Evolutionary conservation across 2,329 filamentous ascomycete species (phyloP), one percentile per base, ranked within the genome.

Genomic region (Neophaeococcomyces mojaviensis): DNA sequence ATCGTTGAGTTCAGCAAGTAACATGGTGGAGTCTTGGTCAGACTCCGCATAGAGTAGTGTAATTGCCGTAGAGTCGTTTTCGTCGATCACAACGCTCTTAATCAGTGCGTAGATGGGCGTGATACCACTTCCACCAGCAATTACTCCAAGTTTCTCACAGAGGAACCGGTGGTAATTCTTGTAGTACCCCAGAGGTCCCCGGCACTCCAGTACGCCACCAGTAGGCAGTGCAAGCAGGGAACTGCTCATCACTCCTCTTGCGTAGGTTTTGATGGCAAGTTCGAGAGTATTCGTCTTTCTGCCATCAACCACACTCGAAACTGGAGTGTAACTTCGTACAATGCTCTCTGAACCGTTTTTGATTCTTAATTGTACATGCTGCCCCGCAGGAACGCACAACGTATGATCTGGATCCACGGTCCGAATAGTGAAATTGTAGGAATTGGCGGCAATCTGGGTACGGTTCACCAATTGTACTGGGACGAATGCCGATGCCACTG

Each of bases 71-170:
- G 65, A 67, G 50, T 83, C 80, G 5, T 61, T 63, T n/a, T 72
- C 65, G 44, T 82, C 74, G 55, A 81, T 78, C 55, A 77, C 79
- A 46, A 82, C 79, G 35, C 77, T 77, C 3, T 78, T 73, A 55
- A 82, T 80, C 5, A 83, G 61, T 56, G 82, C 78, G 58, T 70
- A 78, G 72, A 79, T 76, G 2, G 77, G 76, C 1, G 76, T 66
- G 32, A 61, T 65, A 0, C 62, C 63, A n/a, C 64, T 66, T 3
- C 64, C 64, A 20, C 65, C 64, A 7, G 64, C 64, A 15, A 67
- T 59, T 64, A 67, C 65, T 1, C 63, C 64, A 15, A 67, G 59
- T 19, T 58, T 55, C 16, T 54, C 56, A 20, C 62, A 63, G 3
- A 65, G 50, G 3, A 57, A 58, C 3, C 30, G 36, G n/a, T 45